Conservation (phyloP, 306 rosid species). For the Malus orientalis region DNA sequence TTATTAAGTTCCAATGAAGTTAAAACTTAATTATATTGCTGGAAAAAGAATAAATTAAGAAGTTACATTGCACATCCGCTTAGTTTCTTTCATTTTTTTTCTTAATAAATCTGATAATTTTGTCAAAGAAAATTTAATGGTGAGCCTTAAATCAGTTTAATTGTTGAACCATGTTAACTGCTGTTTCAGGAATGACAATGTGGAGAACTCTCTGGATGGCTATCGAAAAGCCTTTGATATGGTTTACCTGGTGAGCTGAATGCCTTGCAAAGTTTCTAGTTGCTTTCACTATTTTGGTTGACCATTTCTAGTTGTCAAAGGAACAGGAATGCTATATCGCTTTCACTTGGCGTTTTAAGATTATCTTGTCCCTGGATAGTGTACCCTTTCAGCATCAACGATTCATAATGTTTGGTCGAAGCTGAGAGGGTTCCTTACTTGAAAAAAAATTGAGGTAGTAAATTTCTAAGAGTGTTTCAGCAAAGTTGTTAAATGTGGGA, state of each 20-base stretch:
- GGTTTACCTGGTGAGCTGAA: slow-evolving; percentile 68
- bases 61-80: not conserved
- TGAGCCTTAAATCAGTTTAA: not conserved
- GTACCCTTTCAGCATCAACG: not conserved
- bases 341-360: not conserved
- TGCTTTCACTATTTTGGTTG: not conserved
- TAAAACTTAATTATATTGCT: too few species aligned
- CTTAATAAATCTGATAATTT: not conserved
- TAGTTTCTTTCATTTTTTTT: not conserved
- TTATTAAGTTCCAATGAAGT: not conserved
- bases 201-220: slow-evolving; percentile 61
- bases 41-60: too few species aligned
- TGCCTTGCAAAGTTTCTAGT: not conserved
- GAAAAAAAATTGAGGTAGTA: not conserved
- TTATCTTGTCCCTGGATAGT: not conserved
- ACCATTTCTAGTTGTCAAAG: not conserved
- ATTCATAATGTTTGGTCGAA: not conserved
- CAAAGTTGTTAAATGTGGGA: not conserved
- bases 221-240: slow-evolving; percentile 68
- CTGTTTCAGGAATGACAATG: slow-evolving; percentile 65
- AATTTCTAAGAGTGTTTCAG: not conserved
- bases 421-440: not conserved
- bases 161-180: slow-evolving; percentile 12
- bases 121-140: too few species aligned
- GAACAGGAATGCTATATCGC: not conserved